Evolutionary conservation across 306 rosid species (phyloP).

Genomic region (Bauhinia variegata): DNA sequence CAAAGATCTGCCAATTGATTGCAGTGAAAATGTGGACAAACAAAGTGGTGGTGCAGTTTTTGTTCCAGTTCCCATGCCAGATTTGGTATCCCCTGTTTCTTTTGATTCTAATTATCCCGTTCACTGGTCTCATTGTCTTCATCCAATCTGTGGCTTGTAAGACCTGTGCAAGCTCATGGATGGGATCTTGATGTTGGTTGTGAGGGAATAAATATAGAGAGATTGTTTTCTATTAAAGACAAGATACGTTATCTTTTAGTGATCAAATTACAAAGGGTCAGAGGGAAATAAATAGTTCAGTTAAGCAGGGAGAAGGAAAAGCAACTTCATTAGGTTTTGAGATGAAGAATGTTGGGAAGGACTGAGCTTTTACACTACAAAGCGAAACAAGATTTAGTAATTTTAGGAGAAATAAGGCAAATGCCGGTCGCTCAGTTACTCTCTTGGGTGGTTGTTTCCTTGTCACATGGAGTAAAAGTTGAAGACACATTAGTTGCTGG

Average conservation of each 20-base stretch:
- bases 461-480: constrained; percentile 62
- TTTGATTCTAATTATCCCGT: constrained; percentile 71
- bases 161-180: constrained; percentile 72
- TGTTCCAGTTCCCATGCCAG: constrained; percentile 68
- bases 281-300: constrained; percentile 58
- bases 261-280: constrained; percentile 72
- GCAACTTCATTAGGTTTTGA: constrained; percentile 65
- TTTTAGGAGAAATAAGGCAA: constrained; percentile 57
- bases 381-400: constrained; percentile 59
- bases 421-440: constrained; percentile 59
- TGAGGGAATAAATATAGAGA: constrained; percentile 67
- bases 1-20: constrained; percentile 49
- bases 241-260: constrained; percentile 54
- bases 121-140: constrained; percentile 64
- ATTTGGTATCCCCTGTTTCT: constrained; percentile 62
- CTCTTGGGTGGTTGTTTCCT: constrained; percentile 60
- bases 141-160: constrained; percentile 66
- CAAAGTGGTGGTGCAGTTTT: constrained; percentile 56
- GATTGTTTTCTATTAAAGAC: constrained; percentile 54
- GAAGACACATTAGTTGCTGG: constrained; percentile 62
- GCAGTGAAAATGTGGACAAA: constrained; percentile 53
- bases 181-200: constrained; percentile 78
- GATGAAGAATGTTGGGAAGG: constrained; percentile 70
- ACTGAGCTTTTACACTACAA: constrained; percentile 62
- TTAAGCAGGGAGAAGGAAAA: constrained; percentile 68